Evolutionary conservation across 306 rosid genomes (phyloP), one percentile per base, ranked within the genome.

Genomic region (Ochetophila trinervis): DNA sequence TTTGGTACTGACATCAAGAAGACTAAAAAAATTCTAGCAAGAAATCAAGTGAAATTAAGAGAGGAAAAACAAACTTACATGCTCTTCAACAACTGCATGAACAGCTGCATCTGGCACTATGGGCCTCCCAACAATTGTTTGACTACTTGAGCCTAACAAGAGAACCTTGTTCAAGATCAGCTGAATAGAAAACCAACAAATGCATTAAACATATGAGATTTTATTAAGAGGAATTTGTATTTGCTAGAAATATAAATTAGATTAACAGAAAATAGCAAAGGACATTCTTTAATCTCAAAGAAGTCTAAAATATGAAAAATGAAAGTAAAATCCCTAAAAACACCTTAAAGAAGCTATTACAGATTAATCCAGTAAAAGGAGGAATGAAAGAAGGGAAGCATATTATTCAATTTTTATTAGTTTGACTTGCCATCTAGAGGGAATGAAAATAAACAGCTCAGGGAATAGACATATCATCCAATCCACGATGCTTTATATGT

Each of bases 1-100:
- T 37, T 23, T 67, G 45, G 19, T 56, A 45, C 11, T 44, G 3
- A 8, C 20, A 34, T 12, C 51, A 51, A 20, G 49, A 53, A 65
- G 48, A 51, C 55, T 32, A 27, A 52, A 65, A 18, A 16, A 2
- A n/a, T 63, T 48, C 50, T 19, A 8, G 4, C 20, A 13, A 20
- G 53, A 45, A 47, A 54, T 37, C 35, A 19, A 52, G 30, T 10
- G 1, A 19, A 27, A 54, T 3, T 15, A 14, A 2, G 40, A 13
- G 55, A 48, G 18, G 30, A 14, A 27, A 7, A 10, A 42, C 71
- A 62, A 68, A 79, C 96, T 85, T 80, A 93, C 97, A 68, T 93
- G 98, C 82, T 89, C 98, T 83, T 89, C 98, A 68, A 93, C 91
- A 65, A 89, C 84, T 30, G 97, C 98, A 76, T 84, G 97, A 76